Percentiles rank a stretch among this genome's conserved stretches.
phyloP scores from a whole-genome alignment of 768 basidiomycete genomes.

The Cystofilobasidium bisporidii region DNA sequence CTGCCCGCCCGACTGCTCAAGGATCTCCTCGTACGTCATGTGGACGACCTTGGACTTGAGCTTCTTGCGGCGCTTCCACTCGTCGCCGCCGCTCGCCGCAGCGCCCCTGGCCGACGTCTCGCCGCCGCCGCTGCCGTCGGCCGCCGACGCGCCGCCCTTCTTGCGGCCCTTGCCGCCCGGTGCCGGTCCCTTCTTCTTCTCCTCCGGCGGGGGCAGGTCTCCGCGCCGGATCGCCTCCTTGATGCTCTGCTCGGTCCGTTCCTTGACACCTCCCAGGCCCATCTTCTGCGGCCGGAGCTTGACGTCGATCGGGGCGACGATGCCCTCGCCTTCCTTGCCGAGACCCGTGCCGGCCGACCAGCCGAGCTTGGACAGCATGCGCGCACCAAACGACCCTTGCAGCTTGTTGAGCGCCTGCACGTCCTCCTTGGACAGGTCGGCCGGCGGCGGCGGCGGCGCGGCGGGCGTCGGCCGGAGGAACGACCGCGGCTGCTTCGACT shows the following conservation, averaged over 20 bases:
- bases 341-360: conserved; percentile 77
- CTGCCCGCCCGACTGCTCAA: conserved; percentile 61
- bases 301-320: conserved; percentile 75
- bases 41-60: conserved; percentile 77
- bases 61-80: conserved; percentile 70
- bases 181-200: conserved; percentile 29
- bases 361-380: conserved; percentile 89
- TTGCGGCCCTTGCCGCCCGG: conserved; percentile 18
- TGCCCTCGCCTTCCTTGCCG: conserved; percentile 65
- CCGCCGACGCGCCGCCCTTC: background rate
- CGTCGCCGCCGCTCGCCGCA: conserved; percentile 29
- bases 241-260: conserved; percentile 54
- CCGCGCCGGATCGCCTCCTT: conserved; percentile 38
- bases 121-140: no score
- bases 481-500: conserved; percentile 6
- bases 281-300: conserved; percentile 66
- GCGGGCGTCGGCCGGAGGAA: background rate
- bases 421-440: conserved; percentile 18
- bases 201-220: background rate
- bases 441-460: background rate
- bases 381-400: conserved; percentile 67
- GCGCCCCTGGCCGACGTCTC: background rate
- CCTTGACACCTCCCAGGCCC: conserved; percentile 82
- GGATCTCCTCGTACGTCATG: conserved; percentile 93
- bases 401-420: conserved; percentile 55